Conservation (phyloP, 257 asterid species). For the Solanum neorickii region DNA sequence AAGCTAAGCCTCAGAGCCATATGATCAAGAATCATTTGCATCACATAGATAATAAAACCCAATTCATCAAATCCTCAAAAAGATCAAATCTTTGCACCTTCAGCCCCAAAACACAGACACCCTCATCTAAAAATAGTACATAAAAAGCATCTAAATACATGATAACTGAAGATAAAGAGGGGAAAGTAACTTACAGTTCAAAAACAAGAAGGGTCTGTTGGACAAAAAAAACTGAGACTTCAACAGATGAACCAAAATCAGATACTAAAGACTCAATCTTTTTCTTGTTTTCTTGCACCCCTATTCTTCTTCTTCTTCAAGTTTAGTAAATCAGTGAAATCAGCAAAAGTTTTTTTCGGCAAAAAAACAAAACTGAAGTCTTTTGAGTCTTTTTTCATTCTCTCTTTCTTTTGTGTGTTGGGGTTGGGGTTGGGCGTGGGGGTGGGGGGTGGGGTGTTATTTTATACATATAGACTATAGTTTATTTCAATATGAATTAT, state of each 20-base stretch:
- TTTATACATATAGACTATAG: not conserved
- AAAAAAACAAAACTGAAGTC: not conserved
- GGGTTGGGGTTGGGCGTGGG: accelerated
- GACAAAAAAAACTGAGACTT: not conserved
- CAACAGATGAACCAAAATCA: not conserved
- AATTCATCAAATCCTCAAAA: not conserved
- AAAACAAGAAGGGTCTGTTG: not conserved
- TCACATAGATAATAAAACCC: not conserved
- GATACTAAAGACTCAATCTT: not conserved
- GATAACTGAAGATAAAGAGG: not conserved
- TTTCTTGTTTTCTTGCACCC: not conserved
- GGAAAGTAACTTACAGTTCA: not conserved
- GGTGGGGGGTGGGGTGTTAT: not conserved
- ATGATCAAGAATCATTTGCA: not conserved
- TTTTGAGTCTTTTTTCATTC: not conserved
- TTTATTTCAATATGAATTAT: too few species aligned
- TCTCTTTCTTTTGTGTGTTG: not conserved
- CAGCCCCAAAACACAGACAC: not conserved
- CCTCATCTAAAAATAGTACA: not conserved
- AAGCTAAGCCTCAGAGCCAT: not conserved
- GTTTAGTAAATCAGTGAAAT: not conserved
- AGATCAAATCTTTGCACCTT: not conserved
- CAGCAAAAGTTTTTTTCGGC: not conserved
- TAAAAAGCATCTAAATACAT: not conserved
- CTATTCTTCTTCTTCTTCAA: not conserved